These are phyloP conservation scores for Nicotiana sylvestris DNA, from an alignment of 257 asterid species.

Conservation along the genomic window DNA sequence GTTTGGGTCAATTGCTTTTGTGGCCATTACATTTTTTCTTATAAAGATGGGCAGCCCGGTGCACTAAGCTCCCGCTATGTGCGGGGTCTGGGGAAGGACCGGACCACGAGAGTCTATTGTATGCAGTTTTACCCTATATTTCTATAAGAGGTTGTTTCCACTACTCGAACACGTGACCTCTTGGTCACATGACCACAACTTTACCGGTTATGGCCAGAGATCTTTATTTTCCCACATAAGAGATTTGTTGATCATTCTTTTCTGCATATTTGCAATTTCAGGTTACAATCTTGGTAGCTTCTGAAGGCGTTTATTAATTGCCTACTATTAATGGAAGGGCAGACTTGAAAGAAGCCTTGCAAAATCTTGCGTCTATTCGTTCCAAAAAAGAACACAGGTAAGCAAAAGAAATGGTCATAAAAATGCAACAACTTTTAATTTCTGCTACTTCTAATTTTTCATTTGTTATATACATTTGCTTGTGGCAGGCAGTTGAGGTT, in stretches of 20 bases:
- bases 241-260: neutral
- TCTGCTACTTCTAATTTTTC: no score
- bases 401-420: neutral
- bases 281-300: constrained; percentile 93
- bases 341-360: constrained; percentile 84
- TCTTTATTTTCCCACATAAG: no score
- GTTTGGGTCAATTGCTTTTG: neutral
- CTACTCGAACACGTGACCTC: no score
- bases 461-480: neutral
- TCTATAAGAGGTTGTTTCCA: no score
- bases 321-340: constrained; percentile 64
- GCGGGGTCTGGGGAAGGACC: no score
- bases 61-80: no score
- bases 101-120: no score
- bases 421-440: neutral
- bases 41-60: no score
- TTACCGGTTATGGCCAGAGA: no score
- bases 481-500: constrained; percentile 81
- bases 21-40: no score
- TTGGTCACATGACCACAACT: no score
- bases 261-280: constrained; percentile 19
- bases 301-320: constrained; percentile 66
- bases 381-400: constrained; percentile 68
- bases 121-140: no score
- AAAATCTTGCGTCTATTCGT: constrained; percentile 78